Evolutionary conservation across 257 asterid genomes (phyloP).

Genomic region (Penstemon newberryi): DNA sequence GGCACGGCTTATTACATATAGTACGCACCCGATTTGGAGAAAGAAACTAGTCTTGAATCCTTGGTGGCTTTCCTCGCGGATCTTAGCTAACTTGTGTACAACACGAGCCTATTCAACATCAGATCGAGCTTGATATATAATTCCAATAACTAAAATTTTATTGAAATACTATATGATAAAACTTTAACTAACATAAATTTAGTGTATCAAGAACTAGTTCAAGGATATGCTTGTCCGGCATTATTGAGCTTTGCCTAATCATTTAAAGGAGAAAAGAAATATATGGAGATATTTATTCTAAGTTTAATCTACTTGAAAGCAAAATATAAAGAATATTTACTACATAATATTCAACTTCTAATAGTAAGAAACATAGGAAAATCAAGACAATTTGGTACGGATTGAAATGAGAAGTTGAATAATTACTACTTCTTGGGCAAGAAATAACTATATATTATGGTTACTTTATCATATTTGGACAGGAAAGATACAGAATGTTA

Average conservation of each 20-base stretch:
- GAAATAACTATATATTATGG: background rate
- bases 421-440: background rate
- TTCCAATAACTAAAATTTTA: too few relatives aligned
- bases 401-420: too few relatives aligned
- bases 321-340: too few relatives aligned
- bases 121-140: background rate
- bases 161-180: background rate
- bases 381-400: too few relatives aligned
- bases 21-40: background rate
- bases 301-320: background rate
- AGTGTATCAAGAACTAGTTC: conserved; percentile 73
- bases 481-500: conserved; percentile 24
- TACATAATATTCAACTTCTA: too few relatives aligned
- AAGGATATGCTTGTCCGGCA: conserved; percentile 69
- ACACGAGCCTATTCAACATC: conserved; percentile 58
- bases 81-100: conserved; percentile 75
- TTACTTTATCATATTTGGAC: conserved; percentile 27
- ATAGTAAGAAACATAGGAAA: too few relatives aligned
- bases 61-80: conserved; percentile 56
- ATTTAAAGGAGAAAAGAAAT: background rate
- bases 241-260: conserved; percentile 37
- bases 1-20: too few relatives aligned
- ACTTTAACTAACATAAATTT: conserved; percentile 17
- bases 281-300: background rate
- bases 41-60: conserved; percentile 26